Evolutionary conservation across 108 stramenopile genomes (phyloP), one percentile per base, ranked within the genome.

Genomic region (Chaetoceros muelleri): DNA sequence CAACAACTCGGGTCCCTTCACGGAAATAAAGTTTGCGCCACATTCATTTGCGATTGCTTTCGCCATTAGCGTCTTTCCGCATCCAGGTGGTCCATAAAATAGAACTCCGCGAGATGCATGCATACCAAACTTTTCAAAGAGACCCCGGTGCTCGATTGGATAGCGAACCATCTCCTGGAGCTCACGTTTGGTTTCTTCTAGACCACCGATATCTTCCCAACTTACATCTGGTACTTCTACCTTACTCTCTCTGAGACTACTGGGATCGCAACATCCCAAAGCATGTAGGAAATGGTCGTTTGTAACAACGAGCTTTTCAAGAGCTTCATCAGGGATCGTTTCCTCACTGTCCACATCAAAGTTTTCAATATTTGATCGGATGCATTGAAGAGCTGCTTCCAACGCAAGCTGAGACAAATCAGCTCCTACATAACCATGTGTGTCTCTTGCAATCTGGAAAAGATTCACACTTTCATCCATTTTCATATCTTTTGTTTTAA

Each of bases 11-110:
- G 99, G 99, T 24, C 98, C 99, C 74, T 99, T 99, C 61, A 99
- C 91, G 65, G 84, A 86, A 77, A 98, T 99, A 67, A 99, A 99
- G 80, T 99, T 99, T 46, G 96, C 96, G 20, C 96, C 96, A 56
- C 96, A 98, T 69, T 99, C 99, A 57, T 97, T 98, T 21, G 99
- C 99, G 57, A 99, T 96, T 28, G 99, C 99, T 69, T 98, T 98
- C 47, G 97, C 99, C 81, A 98, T 83, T 30, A 99, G 64, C 3
- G 97, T 99, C 68, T 99, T 99, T 31, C 97, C 97, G 67, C 96
- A 97, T 31, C 98, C 98, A 13, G 98, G 98, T 5, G 99, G 99
- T 3, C 99, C 97, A 60, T 99, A 98, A 67, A 98, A 97, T 22
- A 98, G 85, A 23, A 98, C 96, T 40, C 99, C 97, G 29, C 92